phyloP scores from a whole-genome alignment of 169 alveolate species.

The Cryptosporidium sp. region DNA sequence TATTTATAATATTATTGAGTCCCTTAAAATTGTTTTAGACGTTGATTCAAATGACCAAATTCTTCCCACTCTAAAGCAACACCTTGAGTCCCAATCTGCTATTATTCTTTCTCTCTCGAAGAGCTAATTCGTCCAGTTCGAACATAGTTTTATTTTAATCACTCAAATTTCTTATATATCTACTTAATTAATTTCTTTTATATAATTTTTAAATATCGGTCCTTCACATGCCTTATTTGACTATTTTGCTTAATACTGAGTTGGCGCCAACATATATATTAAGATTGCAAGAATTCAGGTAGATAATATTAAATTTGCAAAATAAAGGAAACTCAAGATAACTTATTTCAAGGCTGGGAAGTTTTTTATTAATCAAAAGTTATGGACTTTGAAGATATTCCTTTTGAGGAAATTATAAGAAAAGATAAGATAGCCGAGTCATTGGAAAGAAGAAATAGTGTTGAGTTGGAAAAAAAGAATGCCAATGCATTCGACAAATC shows the following conservation, averaged over 20 bases:
- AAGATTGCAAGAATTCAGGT: neutral
- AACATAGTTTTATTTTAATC: neutral
- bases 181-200: neutral
- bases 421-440: slow-evolving; percentile 9
- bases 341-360: neutral
- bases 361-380: neutral
- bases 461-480: neutral
- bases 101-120: slow-evolving; percentile 62
- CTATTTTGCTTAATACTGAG: neutral
- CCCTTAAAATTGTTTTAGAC: slow-evolving; percentile 58
- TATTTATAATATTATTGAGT: slow-evolving; percentile 29
- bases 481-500: neutral
- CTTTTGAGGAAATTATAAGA: slow-evolving; percentile 56
- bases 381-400: slow-evolving; percentile 52
- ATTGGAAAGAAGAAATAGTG: neutral
- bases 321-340: neutral
- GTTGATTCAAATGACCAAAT: slow-evolving; percentile 64
- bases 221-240: neutral
- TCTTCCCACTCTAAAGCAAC: slow-evolving; percentile 66
- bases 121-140: neutral
- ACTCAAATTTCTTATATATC: neutral
- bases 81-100: slow-evolving; percentile 74
- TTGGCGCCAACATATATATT: slow-evolving; percentile 31
- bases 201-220: neutral
- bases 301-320: neutral